phyloP scores from a whole-genome alignment of 108 stramenopile species.

The Fragilaria radians region DNA sequence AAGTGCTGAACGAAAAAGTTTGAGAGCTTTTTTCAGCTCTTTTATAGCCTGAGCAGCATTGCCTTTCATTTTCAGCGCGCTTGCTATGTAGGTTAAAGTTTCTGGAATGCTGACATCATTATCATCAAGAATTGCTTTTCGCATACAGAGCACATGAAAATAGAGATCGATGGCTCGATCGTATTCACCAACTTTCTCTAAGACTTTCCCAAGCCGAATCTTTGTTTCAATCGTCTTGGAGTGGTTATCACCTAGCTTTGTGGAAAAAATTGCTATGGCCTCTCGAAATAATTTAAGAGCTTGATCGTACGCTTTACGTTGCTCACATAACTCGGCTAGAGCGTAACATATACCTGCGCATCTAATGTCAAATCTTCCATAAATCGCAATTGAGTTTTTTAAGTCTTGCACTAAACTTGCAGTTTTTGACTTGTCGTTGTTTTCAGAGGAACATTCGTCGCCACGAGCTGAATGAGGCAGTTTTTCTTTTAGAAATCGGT shows the following conservation, averaged over 20 bases:
- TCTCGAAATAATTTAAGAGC: constrained; percentile 42
- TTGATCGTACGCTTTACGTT: constrained; percentile 30
- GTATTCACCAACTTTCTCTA: constrained; percentile 37
- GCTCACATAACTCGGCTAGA: constrained; percentile 39
- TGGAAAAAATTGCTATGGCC: constrained; percentile 44
- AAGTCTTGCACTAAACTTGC: constrained; percentile 29
- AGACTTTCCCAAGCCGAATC: constrained; percentile 30
- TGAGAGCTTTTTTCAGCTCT: constrained; percentile 47
- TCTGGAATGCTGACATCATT: constrained; percentile 27
- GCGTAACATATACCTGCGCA: constrained; percentile 42
- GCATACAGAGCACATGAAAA: constrained; percentile 38
- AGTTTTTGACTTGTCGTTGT: neutral
- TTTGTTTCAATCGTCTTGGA: constrained; percentile 27
- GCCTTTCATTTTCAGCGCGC: constrained; percentile 33
- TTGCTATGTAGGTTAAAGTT: constrained; percentile 20
- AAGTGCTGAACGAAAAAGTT: constrained; percentile 42
- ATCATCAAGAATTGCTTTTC: constrained; percentile 32
- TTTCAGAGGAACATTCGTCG: neutral
- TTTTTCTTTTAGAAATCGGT: neutral
- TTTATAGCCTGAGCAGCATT: constrained; percentile 42
- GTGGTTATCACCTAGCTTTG: constrained; percentile 54
- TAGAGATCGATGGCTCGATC: constrained; percentile 34
- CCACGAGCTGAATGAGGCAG: no score
- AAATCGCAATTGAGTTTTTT: constrained; percentile 20
- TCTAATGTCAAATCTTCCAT: constrained; percentile 38